These are phyloP conservation scores for Plenodomus lindquistii DNA, from an alignment of 2,329 filamentous ascomycete species.

Conservation along the genomic window DNA sequence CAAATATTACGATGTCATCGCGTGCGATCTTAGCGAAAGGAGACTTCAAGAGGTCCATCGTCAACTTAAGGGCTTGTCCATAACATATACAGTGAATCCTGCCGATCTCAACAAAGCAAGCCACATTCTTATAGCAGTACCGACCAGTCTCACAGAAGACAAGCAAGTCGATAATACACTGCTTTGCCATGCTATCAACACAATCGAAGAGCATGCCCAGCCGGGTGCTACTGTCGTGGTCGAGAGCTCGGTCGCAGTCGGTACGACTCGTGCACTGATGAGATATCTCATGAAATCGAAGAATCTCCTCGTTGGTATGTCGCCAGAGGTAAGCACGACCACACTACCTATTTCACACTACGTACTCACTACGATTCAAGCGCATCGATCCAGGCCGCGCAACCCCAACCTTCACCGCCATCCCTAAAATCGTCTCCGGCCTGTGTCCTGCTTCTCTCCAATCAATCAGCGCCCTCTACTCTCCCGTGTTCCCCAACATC, in stretches of 20 bases:
- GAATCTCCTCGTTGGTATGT: constrained; percentile 42
- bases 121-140: constrained; percentile 60
- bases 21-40: constrained; percentile 21
- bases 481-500: constrained; percentile 52
- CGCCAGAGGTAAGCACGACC: constrained; percentile 17
- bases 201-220: constrained; percentile 49
- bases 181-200: constrained; percentile 50
- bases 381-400: constrained; percentile 57
- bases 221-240: constrained; percentile 55
- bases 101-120: constrained; percentile 49
- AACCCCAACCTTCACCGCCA: constrained; percentile 45
- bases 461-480: constrained; percentile 53
- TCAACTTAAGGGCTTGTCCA: constrained; percentile 8
- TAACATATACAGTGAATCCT: constrained; percentile 24
- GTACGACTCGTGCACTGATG: constrained; percentile 58
- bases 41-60: constrained; percentile 4
- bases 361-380: too few species aligned
- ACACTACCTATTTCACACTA: too few species aligned
- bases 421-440: constrained; percentile 60
- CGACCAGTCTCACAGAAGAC: constrained; percentile 55
- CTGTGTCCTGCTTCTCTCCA: constrained; percentile 47
- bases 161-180: constrained; percentile 55
- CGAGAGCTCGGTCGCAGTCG: constrained; percentile 59
- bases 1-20: constrained; percentile 48
- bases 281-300: constrained; percentile 46